phyloP scores from a whole-genome alignment of 2,329 filamentous ascomycete species.

The Pyrenophora graminea region DNA sequence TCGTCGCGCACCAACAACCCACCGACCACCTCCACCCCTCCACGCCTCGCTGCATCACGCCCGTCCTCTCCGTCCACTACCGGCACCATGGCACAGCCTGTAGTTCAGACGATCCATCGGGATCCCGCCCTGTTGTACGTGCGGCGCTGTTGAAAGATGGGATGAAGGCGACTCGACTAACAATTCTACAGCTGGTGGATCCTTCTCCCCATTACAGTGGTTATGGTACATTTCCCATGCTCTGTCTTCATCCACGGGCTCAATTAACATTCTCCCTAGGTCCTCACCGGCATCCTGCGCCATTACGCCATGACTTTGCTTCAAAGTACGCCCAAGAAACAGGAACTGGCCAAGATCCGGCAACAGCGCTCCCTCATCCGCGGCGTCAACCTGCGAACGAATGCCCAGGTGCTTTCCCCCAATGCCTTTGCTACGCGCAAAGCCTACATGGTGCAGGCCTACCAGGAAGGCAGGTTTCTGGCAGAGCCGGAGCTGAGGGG shows the following conservation, averaged over 20 bases:
- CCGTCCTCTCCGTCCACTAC: slow-evolving; percentile 22
- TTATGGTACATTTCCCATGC: slow-evolving; percentile 69
- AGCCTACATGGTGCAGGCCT: slow-evolving; percentile 77
- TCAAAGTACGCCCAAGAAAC: slow-evolving; percentile 80
- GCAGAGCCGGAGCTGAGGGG: slow-evolving; percentile 87
- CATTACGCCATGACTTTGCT: slow-evolving; percentile 96
- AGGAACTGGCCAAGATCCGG: slow-evolving; percentile 73
- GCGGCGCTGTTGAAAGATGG: background rate
- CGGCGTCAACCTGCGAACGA: slow-evolving; percentile 80
- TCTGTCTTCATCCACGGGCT: background rate
- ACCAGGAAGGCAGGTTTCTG: slow-evolving; percentile 83
- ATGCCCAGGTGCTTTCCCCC: slow-evolving; percentile 78
- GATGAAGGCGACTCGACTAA: slow-evolving; percentile 32
- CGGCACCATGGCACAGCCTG: slow-evolving; percentile 75
- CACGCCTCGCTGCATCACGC: slow-evolving; percentile 14
- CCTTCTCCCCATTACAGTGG: slow-evolving; percentile 91
- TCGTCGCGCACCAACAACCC: slow-evolving; percentile 21
- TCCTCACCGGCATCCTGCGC: slow-evolving; percentile 90
- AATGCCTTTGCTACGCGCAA: slow-evolving; percentile 80
- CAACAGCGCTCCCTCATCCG: slow-evolving; percentile 84
- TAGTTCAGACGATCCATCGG: slow-evolving; percentile 93
- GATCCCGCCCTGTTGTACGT: slow-evolving; percentile 97
- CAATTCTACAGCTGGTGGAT: slow-evolving; percentile 85
- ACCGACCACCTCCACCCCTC: slow-evolving; percentile 14
- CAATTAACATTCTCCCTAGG: slow-evolving; percentile 52